phyloP scores from a whole-genome alignment of 176 grass and related monocot species.

The Bolboschoenus planiculmis region DNA sequence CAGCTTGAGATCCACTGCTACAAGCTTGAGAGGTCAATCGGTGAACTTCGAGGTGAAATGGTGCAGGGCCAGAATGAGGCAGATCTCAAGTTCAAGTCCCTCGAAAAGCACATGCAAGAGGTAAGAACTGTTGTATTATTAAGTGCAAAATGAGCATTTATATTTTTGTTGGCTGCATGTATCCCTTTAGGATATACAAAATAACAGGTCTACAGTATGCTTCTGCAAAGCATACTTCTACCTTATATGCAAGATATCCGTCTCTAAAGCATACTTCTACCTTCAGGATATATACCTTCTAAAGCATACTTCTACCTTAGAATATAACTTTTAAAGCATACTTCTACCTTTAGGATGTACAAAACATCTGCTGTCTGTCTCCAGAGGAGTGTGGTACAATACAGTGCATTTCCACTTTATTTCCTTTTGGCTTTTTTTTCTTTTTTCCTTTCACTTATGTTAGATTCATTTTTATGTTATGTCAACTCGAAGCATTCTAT shows the following conservation, averaged over 20 bases:
- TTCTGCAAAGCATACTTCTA: background rate
- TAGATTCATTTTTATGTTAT: no score
- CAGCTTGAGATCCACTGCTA: slow-evolving; percentile 83
- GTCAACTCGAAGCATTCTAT: no score
- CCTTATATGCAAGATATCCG: no score
- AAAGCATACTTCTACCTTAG: no score
- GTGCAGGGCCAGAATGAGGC: slow-evolving; percentile 61
- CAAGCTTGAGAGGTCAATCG: slow-evolving; percentile 76
- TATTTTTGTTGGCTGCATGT: background rate
- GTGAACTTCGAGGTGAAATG: slow-evolving; percentile 74
- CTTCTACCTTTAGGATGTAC: background rate
- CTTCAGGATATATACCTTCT: no score
- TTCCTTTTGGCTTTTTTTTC: no score
- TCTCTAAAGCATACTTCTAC: no score
- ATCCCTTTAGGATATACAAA: background rate
- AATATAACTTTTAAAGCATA: no score
- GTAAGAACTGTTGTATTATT: slow-evolving; percentile 27
- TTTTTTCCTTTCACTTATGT: no score
- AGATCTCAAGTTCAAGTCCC: slow-evolving; percentile 52
- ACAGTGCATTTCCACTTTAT: no score
- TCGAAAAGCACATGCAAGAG: slow-evolving; percentile 82
- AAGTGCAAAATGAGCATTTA: background rate
- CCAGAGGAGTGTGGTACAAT: background rate
- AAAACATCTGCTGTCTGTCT: background rate
- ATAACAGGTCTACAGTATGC: background rate